Evolutionary conservation across 805 yeast genomes (phyloP).

Genomic region (Pichia scutulata): DNA sequence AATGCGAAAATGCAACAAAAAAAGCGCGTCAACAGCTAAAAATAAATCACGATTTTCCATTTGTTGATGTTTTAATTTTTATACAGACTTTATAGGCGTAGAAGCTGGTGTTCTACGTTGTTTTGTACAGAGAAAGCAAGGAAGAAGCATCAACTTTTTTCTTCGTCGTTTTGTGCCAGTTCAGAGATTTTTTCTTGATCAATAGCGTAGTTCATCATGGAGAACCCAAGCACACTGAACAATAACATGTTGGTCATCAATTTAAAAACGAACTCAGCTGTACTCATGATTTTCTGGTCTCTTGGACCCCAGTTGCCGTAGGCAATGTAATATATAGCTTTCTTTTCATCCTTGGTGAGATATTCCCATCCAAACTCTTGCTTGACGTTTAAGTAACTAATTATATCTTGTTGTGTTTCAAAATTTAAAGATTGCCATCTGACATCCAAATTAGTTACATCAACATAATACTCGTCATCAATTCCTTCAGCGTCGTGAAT

Average conservation of each 20-base stretch:
- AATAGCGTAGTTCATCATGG: conserved; percentile 25
- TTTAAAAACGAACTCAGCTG: conserved; percentile 28
- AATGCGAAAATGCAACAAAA: background rate
- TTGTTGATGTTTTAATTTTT: too few species aligned
- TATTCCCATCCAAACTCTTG: conserved; percentile 32
- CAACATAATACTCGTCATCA: conserved; percentile 25
- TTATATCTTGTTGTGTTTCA: conserved; percentile 30
- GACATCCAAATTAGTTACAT: conserved; percentile 23
- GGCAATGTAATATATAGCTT: conserved; percentile 50
- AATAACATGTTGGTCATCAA: conserved; percentile 27
- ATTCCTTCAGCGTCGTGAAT: conserved; percentile 9
- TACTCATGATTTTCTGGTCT: conserved; percentile 22
- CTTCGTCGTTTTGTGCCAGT: background rate
- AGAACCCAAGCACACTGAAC: conserved; percentile 29
- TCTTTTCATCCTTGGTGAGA: conserved; percentile 44
- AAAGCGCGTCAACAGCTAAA: background rate
- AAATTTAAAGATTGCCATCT: conserved; percentile 29
- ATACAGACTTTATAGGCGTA: background rate
- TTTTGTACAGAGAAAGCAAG: background rate
- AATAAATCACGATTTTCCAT: too few species aligned
- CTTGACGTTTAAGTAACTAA: conserved; percentile 29
- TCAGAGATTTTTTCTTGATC: conserved; percentile 20
- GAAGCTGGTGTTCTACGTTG: too few species aligned
- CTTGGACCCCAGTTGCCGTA: conserved; percentile 63
- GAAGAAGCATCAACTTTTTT: background rate